Evolutionary conservation across 2,329 filamentous ascomycete species (phyloP).

Genomic region (Monosporascus sp.): DNA sequence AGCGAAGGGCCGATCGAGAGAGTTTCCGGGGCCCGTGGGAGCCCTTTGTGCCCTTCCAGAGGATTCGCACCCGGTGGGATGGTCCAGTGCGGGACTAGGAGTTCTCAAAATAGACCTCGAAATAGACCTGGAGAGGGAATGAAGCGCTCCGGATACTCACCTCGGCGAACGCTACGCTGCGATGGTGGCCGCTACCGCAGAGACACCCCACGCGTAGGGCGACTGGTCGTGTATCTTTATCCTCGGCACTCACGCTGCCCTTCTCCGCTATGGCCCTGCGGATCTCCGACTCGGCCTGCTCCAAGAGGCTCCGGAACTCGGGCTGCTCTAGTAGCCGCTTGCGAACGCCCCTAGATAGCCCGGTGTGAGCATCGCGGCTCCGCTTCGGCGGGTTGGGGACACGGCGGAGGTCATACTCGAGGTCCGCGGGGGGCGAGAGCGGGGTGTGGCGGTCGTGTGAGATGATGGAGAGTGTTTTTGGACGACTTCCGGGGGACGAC

Average conservation of each 20-base stretch:
- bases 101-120: too few species aligned
- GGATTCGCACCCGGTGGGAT: too few species aligned
- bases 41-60: too few species aligned
- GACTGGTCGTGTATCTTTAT: neutral
- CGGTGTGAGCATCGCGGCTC: neutral
- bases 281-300: neutral
- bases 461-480: slow-evolving; percentile 1
- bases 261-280: neutral
- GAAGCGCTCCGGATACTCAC: too few species aligned
- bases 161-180: slow-evolving; percentile 5
- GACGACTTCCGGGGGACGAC: too few species aligned
- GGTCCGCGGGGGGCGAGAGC: neutral
- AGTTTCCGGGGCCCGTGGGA: too few species aligned
- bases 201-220: slow-evolving; percentile 1
- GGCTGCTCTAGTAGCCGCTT: neutral
- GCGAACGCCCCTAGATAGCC: neutral
- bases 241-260: neutral
- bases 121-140: too few species aligned
- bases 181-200: slow-evolving; percentile 2
- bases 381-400: slow-evolving; percentile 1
- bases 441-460: slow-evolving; percentile 2
- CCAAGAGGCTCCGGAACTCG: neutral
- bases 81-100: too few species aligned
- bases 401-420: slow-evolving; percentile 2
- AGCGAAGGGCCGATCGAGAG: too few species aligned